Base-by-base conservation (phyloP, 1,284 basidiomycete genomes). In the Ustilago trichophora region DNA sequence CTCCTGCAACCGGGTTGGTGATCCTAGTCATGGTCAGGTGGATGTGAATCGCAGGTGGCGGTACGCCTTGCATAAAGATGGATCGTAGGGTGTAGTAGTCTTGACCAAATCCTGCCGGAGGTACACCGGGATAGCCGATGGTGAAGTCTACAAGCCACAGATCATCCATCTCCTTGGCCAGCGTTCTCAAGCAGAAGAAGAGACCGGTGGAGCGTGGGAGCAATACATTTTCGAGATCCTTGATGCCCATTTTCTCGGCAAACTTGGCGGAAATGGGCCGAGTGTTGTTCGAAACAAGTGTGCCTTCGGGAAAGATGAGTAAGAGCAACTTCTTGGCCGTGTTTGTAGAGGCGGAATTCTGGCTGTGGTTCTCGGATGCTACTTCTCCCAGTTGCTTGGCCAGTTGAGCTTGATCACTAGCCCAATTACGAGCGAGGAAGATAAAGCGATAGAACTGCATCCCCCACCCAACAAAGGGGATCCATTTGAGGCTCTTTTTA, bases 121-220 rank as follows among this genome's bases (percentile, higher is more conserved):
- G 83, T 4, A 85, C 81, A 84, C 93, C 93, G 50, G 93, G 92
- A 82, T 97, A 97, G 16, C 90, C 87, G 63, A 94, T 86, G 0
- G 94, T 96, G 19, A 75, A 67, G 31, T 78, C 75, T n/a, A 97
- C 84, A n/a, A 98, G 83, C 72, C 89, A 87, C 60, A 98, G 84
- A 57, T 87, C 86, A 18, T 89, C 89, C 35, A 95, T 86, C 46
- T 89, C 86, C 16, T 91, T 89, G 9, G 88, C 85, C 9, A 98
- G 86, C 0, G 91, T 89, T 22, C 92, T 87, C 31, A 97, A 83
- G 63, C 89, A 91, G 80, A 91, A 92, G 60, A 91, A 88, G 45
- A 97, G 83, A 1, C 95, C 95, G 0, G 92, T 96, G 22, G 93
- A 91, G 41, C 94, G 87, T 0, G 95, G 95, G 41, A 97, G 86